Evolutionary conservation across 495 filamentous ascomycete genomes (phyloP), one percentile per base, ranked within the genome.

Genomic region (Astrocystis sublimbata): DNA sequence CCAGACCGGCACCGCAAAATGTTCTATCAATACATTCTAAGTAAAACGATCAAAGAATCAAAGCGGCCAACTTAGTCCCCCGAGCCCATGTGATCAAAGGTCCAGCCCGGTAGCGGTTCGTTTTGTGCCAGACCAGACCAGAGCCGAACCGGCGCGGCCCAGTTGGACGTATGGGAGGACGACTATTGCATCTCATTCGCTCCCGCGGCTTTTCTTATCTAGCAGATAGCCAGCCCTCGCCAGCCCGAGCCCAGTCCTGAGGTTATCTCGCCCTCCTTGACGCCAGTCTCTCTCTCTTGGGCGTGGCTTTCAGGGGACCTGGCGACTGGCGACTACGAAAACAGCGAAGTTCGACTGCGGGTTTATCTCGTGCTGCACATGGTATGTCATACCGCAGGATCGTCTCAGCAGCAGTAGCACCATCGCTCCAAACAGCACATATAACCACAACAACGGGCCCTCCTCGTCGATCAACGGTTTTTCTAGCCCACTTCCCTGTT

Each of bases 401-500:
- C 49, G 47, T 53, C 51, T 61, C 51, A 52, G 42, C 38, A 42
- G 36, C 47, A 40, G 51, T 40, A 15, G 28, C 38, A 57, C 38
- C 51, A 61, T 61, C 26, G n/a, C 36, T 53, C 19, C 42, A 61
- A 49, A 52, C 56, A 24, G 45, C 56, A 30, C 56, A 59, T 59
- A 59, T 59, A 59, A 59, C 43, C 56, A 59, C 56, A 35, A 43
- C 56, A 59, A 59, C 56, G 56, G 56, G 40, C 45, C 56, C 56
- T 50, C 43, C 42, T 40, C 47, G 59, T 42, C 38, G 49, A 54
- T 46, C 59, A 61, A 19, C 50, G 26, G 42, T 21, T 54, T 53
- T 61, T 55, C 49, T 54, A 54, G 30, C 19, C 36, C 46, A 60
- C 31, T 46, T 38, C 30, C 49, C 50, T 43, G 26, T 60, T 60